Conservation (phyloP, 2,329 filamentous ascomycete genomes). For the Tolypocladium tundrense region DNA sequence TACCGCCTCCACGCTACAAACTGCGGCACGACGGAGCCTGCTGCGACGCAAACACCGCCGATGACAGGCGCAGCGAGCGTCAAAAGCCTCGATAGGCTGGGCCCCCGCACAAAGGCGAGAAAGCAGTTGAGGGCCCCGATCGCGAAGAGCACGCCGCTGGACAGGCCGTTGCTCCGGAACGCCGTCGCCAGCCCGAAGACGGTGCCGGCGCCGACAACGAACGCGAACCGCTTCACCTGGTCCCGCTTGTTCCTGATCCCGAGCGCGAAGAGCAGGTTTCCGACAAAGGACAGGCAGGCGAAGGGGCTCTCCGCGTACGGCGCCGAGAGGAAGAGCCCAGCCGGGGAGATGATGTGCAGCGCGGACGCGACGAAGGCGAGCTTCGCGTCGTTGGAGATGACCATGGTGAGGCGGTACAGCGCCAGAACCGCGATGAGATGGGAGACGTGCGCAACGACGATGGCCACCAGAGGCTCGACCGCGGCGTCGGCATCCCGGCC, state of each 20-base stretch:
- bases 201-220: constrained; percentile 52
- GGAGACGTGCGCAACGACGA: constrained; percentile 58
- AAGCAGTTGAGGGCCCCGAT: constrained; percentile 41
- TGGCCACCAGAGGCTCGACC: constrained; percentile 42
- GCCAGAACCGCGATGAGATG: constrained; percentile 68
- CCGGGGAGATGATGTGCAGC: constrained; percentile 77
- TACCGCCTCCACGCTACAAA: constrained; percentile 62
- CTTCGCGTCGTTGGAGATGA: constrained; percentile 40
- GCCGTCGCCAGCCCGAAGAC: constrained; percentile 62
- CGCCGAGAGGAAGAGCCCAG: constrained; percentile 78
- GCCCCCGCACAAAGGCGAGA: constrained; percentile 11
- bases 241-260: constrained; percentile 19
- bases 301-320: constrained; percentile 78
- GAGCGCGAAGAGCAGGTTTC: constrained; percentile 58
- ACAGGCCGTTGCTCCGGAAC: constrained; percentile 76
- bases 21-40: constrained; percentile 65
- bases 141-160: constrained; percentile 70
- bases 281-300: constrained; percentile 65
- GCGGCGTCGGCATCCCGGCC: constrained; percentile 9
- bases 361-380: constrained; percentile 58
- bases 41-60: constrained; percentile 57
- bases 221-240: constrained; percentile 28
- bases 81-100: constrained; percentile 29
- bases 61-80: constrained; percentile 49
- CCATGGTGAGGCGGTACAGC: constrained; percentile 55